These are phyloP conservation scores for Aspergillus piperis DNA, from an alignment of 2,329 filamentous ascomycete species.

Conservation along the genomic window DNA sequence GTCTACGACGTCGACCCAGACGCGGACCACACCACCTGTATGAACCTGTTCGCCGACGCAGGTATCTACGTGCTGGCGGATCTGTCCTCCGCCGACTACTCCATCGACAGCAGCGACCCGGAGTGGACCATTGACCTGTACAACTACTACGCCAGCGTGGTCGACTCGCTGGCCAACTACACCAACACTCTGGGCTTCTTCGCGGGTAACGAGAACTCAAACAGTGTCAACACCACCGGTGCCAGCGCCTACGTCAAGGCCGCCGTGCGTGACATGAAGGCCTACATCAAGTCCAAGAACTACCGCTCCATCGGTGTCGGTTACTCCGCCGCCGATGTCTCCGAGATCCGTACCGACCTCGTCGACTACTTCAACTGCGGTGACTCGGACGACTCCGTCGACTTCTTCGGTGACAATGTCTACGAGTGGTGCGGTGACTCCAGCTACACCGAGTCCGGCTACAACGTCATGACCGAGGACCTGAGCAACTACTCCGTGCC, in stretches of 20 bases:
- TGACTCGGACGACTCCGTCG: slow-evolving; percentile 65
- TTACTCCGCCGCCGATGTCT: slow-evolving; percentile 92
- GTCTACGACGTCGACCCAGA: slow-evolving; percentile 87
- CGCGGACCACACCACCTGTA: slow-evolving; percentile 75
- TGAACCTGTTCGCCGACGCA: slow-evolving; percentile 74
- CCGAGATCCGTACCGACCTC: slow-evolving; percentile 74
- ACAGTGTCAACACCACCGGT: slow-evolving; percentile 79
- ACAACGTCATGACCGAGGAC: slow-evolving; percentile 75
- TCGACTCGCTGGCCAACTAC: slow-evolving; percentile 78
- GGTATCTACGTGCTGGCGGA: slow-evolving; percentile 95
- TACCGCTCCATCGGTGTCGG: slow-evolving; percentile 82
- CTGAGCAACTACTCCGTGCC: slow-evolving; percentile 86
- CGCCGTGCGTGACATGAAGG: slow-evolving; percentile 90
- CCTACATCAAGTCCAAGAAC: slow-evolving; percentile 77
- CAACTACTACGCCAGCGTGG: slow-evolving; percentile 74
- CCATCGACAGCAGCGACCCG: slow-evolving; percentile 80
- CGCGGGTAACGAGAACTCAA: slow-evolving; percentile 94
- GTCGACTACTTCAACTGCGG: slow-evolving; percentile 95
- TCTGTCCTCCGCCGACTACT: slow-evolving; percentile 74
- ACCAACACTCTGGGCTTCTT: slow-evolving; percentile 94
- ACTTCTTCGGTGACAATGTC: slow-evolving; percentile 99
- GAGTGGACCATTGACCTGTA: slow-evolving; percentile 77
- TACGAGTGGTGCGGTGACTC: slow-evolving; percentile 96
- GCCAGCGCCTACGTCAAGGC: slow-evolving; percentile 96
- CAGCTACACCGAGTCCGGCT: slow-evolving; percentile 73